Conservation (phyloP, 2,329 filamentous ascomycete genomes). For the Monilinia fructigena region DNA sequence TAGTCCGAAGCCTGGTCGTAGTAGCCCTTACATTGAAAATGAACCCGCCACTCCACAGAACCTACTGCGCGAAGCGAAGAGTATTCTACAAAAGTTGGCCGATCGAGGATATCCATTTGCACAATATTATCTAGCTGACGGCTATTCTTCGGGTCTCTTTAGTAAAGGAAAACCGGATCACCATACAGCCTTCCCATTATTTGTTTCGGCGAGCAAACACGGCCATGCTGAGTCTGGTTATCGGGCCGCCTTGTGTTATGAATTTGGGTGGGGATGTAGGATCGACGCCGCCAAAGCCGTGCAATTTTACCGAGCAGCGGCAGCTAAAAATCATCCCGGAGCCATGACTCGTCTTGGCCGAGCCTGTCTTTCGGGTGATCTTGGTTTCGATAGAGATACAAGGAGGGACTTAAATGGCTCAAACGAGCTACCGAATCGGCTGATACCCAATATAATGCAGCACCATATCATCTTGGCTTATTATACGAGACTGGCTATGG, state of each 20-base stretch:
- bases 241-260: constrained; percentile 89
- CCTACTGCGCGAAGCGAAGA: constrained; percentile 80
- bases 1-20: constrained; percentile 48
- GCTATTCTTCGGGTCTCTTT: constrained; percentile 90
- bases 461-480: constrained; percentile 84
- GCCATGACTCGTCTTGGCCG: constrained; percentile 90
- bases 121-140: constrained; percentile 95
- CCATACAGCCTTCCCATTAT: constrained; percentile 87
- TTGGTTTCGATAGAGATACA: constrained; percentile 81
- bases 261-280: constrained; percentile 95
- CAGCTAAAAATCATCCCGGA: constrained; percentile 91
- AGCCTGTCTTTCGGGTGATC: constrained; percentile 84
- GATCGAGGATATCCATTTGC: constrained; percentile 93
- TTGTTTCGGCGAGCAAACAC: constrained; percentile 91
- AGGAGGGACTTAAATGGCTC: constrained; percentile 93
- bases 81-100: constrained; percentile 81
- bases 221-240: constrained; percentile 96
- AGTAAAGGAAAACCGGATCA: constrained; percentile 93
- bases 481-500: constrained; percentile 93
- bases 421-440: constrained; percentile 89
- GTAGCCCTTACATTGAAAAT: constrained; percentile 49
- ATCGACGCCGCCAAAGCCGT: constrained; percentile 89
- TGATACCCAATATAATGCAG: constrained; percentile 87
- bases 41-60: constrained; percentile 58
- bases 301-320: constrained; percentile 86